A percentile compares a stretch with the other conserved stretches of the same genome.
Evolutionary conservation across 805 yeast genomes (phyloP).

Genomic region (Monosporozyma siamensis): DNA sequence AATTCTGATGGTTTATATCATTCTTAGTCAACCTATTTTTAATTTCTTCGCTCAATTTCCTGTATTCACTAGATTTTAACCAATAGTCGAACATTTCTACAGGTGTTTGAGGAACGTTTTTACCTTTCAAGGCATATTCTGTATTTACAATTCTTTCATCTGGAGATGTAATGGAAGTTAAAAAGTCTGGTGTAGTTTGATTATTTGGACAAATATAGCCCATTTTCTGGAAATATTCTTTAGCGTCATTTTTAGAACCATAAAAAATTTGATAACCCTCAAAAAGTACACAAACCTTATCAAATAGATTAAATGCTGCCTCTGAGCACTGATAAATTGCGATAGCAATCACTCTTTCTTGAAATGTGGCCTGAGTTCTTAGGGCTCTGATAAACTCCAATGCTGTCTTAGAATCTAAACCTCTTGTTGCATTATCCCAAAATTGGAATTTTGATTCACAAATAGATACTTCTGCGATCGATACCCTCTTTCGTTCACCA

Average conservation of each 20-base stretch:
- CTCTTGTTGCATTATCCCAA: constrained; percentile 82
- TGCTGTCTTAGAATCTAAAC: constrained; percentile 78
- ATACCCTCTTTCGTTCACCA: constrained; percentile 79
- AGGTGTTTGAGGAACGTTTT: constrained; percentile 50
- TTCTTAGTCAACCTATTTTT: too few relatives aligned
- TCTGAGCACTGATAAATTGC: constrained; percentile 66
- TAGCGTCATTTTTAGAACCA: constrained; percentile 50
- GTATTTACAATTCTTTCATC: constrained; percentile 38
- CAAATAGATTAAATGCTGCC: constrained; percentile 54
- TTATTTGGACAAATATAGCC: constrained; percentile 57
- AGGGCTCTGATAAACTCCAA: constrained; percentile 61
- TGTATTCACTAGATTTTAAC: constrained; percentile 41
- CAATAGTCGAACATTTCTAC: constrained; percentile 53
- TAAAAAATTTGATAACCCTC: constrained; percentile 54
- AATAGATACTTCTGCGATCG: constrained; percentile 68
- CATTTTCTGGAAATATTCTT: constrained; percentile 50
- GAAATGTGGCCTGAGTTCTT: constrained; percentile 46
- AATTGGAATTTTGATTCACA: constrained; percentile 55
- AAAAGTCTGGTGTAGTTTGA: constrained; percentile 62
- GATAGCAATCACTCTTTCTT: constrained; percentile 48
- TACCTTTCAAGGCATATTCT: constrained; percentile 35
- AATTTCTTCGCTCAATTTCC: constrained; percentile 35
- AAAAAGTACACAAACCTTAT: constrained; percentile 51
- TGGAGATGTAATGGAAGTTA: constrained; percentile 63
- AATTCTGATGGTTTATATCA: too few relatives aligned